A percentile compares a stretch with the other conserved stretches of the same genome.
phyloP scores from a whole-genome alignment of 148 eudicot genomes.

The Arbutus unedo region DNA sequence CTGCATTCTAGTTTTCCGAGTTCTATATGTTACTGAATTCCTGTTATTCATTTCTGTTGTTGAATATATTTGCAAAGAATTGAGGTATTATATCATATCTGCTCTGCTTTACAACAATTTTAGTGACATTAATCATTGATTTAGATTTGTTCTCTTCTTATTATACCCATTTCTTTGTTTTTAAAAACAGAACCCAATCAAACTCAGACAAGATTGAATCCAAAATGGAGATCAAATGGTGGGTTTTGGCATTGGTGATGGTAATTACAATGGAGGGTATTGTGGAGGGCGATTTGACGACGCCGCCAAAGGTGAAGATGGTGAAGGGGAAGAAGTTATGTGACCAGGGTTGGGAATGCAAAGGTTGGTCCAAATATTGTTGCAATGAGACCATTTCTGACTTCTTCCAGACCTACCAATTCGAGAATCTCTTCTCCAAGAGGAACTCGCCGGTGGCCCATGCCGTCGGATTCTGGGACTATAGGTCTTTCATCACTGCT shows the following conservation, averaged over 20 bases:
- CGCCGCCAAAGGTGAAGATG: conserved; percentile 36
- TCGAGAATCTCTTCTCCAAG: conserved; percentile 78
- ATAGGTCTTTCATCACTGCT: conserved; percentile 63
- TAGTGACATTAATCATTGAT: background rate
- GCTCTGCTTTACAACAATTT: background rate
- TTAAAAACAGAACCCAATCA: background rate
- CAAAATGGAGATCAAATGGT: conserved; percentile 15
- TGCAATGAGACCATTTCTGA: conserved; percentile 84
- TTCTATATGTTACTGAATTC: background rate
- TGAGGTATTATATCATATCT: background rate
- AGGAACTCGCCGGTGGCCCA: conserved; percentile 75
- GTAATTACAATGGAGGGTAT: conserved; percentile 10
- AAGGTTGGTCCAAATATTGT: conserved; percentile 49
- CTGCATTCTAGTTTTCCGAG: background rate
- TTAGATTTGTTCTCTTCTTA: background rate
- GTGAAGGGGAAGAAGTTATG: conserved; percentile 65
- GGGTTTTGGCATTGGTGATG: background rate
- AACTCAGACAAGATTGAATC: background rate
- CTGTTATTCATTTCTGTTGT: background rate
- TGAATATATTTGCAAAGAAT: background rate
- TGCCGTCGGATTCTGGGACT: conserved; percentile 93
- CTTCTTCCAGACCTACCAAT: conserved; percentile 67
- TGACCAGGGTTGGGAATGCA: conserved; percentile 76
- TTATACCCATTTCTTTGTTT: background rate
- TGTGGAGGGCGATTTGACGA: conserved; percentile 27